A percentile compares a stretch with the other conserved stretches of the same genome.
Evolutionary conservation across 2,329 filamentous ascomycete genomes (phyloP).

Genomic region (Tolypocladium ophioglossoides): DNA sequence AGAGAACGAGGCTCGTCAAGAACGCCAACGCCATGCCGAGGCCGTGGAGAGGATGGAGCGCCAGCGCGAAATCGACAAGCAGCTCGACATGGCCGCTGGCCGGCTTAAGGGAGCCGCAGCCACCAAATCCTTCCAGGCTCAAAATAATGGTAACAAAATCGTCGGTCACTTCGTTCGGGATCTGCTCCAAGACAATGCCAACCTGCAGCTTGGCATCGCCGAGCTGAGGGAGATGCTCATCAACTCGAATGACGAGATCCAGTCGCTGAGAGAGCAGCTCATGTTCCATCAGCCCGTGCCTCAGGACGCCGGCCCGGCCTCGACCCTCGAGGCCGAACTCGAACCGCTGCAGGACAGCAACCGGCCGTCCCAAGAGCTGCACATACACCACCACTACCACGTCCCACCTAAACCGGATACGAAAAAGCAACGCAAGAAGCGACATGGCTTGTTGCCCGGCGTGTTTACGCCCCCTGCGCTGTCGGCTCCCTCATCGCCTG

Average conservation of each 20-base stretch:
- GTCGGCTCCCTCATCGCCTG: conserved; percentile 21
- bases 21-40: conserved; percentile 72
- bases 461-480: conserved; percentile 46
- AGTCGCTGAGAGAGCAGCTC: conserved; percentile 73
- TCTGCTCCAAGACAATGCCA: conserved; percentile 89
- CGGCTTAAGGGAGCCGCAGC: conserved; percentile 74
- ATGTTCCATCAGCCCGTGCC: conserved; percentile 61
- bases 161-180: conserved; percentile 97
- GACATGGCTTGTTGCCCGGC: conserved; percentile 49
- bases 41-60: conserved; percentile 75
- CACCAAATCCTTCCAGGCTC: conserved; percentile 49
- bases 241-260: conserved; percentile 89
- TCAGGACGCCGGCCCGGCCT: conserved; percentile 26
- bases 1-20: conserved; percentile 70
- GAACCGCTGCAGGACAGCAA: conserved; percentile 31
- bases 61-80: conserved; percentile 69
- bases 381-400: conserved; percentile 94
- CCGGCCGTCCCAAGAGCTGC: conserved; percentile 58
- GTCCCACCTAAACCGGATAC: conserved; percentile 50
- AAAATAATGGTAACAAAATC: conserved; percentile 53
- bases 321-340: conserved; percentile 63
- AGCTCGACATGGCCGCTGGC: conserved; percentile 69
- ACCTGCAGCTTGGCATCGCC: conserved; percentile 80
- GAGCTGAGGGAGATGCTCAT: conserved; percentile 85
- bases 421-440: conserved; percentile 61